Conservation (phyloP, 2,329 filamentous ascomycete species). For the Penicillium aurantiogriseum region DNA sequence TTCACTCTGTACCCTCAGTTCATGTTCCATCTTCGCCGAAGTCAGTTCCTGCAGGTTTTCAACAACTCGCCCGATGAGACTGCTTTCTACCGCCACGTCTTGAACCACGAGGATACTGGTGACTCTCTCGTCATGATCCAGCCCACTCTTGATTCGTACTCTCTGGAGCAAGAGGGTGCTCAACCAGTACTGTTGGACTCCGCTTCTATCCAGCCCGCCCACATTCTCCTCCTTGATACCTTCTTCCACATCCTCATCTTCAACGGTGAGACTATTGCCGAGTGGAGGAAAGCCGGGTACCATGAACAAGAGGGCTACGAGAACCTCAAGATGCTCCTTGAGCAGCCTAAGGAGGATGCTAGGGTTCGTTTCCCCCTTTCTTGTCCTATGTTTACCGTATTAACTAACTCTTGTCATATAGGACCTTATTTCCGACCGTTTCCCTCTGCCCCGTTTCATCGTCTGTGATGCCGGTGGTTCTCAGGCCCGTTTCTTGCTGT, state of each 20-base stretch:
- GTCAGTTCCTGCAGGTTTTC: constrained; percentile 97
- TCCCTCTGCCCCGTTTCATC: constrained; percentile 97
- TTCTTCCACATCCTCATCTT: constrained; percentile 99
- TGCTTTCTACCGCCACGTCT: constrained; percentile 95
- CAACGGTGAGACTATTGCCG: constrained; percentile 95
- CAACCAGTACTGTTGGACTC: constrained; percentile 94
- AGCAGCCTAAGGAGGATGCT: constrained; percentile 94
- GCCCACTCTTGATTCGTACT: constrained; percentile 94
- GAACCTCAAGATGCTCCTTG: constrained; percentile 83
- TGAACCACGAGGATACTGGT: constrained; percentile 95
- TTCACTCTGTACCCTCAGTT: constrained; percentile 98
- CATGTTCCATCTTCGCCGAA: constrained; percentile 97
- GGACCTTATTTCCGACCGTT: constrained; percentile 96
- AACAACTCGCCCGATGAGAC: constrained; percentile 99
- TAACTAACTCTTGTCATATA: constrained; percentile 47
- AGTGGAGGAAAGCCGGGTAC: constrained; percentile 97
- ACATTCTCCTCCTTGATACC: constrained; percentile 90
- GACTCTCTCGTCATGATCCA: constrained; percentile 99
- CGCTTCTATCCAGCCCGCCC: constrained; percentile 90
- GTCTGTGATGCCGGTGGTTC: constrained; percentile 98
- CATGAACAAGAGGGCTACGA: constrained; percentile 98
- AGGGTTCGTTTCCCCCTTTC: constrained; percentile 59
- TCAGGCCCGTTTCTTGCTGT: constrained; percentile 92
- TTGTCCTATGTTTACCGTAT: not conserved
- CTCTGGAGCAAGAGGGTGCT: constrained; percentile 89